phyloP scores from a whole-genome alignment of 1,284 basidiomycete species.

The Cryptococcus sp. region DNA sequence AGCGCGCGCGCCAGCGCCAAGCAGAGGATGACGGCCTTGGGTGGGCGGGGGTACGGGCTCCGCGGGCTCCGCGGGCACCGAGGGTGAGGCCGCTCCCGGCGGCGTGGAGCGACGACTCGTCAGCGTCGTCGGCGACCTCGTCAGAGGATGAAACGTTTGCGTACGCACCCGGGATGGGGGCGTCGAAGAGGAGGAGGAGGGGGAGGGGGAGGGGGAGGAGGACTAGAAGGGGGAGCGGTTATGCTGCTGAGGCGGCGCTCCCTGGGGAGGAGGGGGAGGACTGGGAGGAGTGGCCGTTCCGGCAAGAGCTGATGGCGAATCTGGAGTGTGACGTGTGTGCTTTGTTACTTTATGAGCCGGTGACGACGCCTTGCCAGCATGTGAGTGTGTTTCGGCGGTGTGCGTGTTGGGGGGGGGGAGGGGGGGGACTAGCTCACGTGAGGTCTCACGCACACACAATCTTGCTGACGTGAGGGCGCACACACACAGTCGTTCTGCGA shows the following conservation, averaged over 20 bases:
- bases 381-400: conserved; percentile 53
- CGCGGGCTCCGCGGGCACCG: no score
- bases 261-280: background rate
- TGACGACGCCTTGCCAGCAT: conserved; percentile 92
- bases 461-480: background rate
- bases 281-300: conserved; percentile 51
- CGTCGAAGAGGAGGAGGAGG: conserved; percentile 5
- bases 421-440: background rate
- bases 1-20: no score
- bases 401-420: background rate
- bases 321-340: conserved; percentile 90
- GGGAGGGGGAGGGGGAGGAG: no score
- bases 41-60: no score
- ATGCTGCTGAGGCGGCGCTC: background rate
- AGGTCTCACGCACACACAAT: no score
- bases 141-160: conserved; percentile 5
- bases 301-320: conserved; percentile 68
- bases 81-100: no score
- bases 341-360: conserved; percentile 72
- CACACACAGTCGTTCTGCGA: conserved; percentile 79
- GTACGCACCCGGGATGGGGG: background rate
- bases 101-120: conserved; percentile 5
- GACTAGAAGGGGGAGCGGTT: no score
- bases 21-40: no score
- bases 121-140: background rate